Base-by-base conservation (phyloP, 176 grass and related monocot genomes). In the Triticum timopheevii region DNA sequence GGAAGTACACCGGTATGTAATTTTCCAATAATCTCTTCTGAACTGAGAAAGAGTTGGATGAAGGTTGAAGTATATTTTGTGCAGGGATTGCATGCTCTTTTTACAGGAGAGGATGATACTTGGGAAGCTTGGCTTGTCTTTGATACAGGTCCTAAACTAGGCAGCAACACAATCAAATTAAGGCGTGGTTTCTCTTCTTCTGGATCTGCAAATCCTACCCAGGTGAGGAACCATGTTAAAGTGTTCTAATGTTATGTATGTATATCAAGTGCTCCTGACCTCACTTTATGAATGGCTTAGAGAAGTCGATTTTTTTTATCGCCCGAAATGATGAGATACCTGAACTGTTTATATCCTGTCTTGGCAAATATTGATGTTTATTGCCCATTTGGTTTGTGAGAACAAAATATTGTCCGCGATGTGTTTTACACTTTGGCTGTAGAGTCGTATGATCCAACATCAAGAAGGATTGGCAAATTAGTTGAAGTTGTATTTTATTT, bases 111-210 rank as follows among this genome's bases (percentile, higher is more conserved):
- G 79, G 97, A 98, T 90, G 84, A 94, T 90, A 96, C 88, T 36
- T 98, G 97, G 97, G 97, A 99, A 79, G 94, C 97, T 61, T 96
- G 84, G 88, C 90, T 99, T 84, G 90, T 92, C 35, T 97, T 87
- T 88, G 92, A 94, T 76, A 87, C 88, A 65, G 88, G 92, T 88
- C 93, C 93, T 84, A 92, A 78, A 36, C 52, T 94, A 61, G 87
- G 92, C 40, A 89, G 94, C 73, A 94, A 81, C 54, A 89, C 78
- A 35, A 90, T 96, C 85, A 99, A 99, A 78, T 81, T 99, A 87
- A 99, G 94, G 83, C 94, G 92, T 59, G 97, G 97, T 25, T 96
- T 99, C 87, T 87, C 92, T 79, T 62, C 77, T 69, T 87, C 94
- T 85, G 94, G 92, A 80, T 92, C 97, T 87, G 61, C 52, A 38